Evolutionary conservation across 140 eudicot species (phyloP).

Genomic region (Flaveria floridana): DNA sequence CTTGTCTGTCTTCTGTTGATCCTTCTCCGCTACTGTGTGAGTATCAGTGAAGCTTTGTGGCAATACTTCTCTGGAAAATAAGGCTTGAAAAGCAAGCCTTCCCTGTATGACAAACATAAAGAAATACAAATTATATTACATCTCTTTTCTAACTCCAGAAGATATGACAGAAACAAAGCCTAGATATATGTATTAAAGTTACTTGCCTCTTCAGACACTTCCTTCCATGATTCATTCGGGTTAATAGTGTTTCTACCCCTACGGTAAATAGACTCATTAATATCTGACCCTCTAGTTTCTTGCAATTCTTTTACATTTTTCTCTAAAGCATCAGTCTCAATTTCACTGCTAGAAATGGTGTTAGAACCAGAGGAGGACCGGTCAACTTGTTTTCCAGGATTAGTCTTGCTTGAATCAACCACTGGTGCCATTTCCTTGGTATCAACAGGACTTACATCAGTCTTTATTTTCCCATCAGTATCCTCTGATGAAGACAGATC

Average conservation of each 20-base stretch:
- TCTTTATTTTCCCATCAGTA: slow-evolving; percentile 47
- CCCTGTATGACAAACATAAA: slow-evolving; percentile 50
- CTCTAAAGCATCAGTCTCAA: slow-evolving; percentile 76
- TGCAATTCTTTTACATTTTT: slow-evolving; percentile 55
- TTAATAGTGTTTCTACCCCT: slow-evolving; percentile 50
- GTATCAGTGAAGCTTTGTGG: slow-evolving; percentile 57
- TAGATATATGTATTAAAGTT: not conserved
- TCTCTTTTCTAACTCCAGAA: not conserved
- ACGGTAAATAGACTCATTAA: slow-evolving; percentile 51
- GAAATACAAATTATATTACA: not conserved
- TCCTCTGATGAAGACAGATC: slow-evolving; percentile 61
- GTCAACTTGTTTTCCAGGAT: slow-evolving; percentile 68
- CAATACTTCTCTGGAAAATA: slow-evolving; percentile 69
- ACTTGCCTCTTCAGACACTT: slow-evolving; percentile 91
- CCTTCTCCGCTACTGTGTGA: slow-evolving; percentile 11
- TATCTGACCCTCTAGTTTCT: slow-evolving; percentile 51
- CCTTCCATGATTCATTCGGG: slow-evolving; percentile 84
- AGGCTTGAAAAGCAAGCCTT: slow-evolving; percentile 80
- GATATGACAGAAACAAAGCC: not conserved
- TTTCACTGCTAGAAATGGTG: slow-evolving; percentile 86
- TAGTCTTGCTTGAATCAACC: slow-evolving; percentile 43
- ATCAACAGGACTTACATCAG: slow-evolving; percentile 33
- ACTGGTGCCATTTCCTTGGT: slow-evolving; percentile 40
- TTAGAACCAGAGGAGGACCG: slow-evolving; percentile 96
- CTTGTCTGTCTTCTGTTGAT: slow-evolving; percentile 24